These are phyloP conservation scores for Bocquillonia castaneifolia DNA, from an alignment of 441 rosid genomes.

Conservation along the genomic window DNA sequence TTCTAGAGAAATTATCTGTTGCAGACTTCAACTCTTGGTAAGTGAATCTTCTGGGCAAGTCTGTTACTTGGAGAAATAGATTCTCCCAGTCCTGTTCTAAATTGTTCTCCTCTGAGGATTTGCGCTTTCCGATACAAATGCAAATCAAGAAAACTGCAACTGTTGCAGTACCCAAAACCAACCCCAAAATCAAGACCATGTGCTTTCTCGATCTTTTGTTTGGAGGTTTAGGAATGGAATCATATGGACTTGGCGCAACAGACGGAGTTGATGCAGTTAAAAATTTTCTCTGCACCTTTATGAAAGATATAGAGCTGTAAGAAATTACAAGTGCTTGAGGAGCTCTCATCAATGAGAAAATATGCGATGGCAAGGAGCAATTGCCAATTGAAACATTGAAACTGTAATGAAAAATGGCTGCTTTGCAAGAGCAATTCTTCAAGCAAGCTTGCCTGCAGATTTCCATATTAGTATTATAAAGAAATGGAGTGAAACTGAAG, in stretches of 20 bases:
- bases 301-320: not conserved
- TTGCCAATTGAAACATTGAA: not conserved
- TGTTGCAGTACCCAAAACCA: not conserved
- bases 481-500: not conserved
- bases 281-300: conserved; percentile 16
- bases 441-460: conserved; percentile 13
- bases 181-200: not conserved
- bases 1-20: conserved; percentile 6
- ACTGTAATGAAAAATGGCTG: not conserved
- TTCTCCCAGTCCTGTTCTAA: not conserved
- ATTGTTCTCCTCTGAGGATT: not conserved
- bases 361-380: conserved; percentile 1
- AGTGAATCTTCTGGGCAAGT: conserved; percentile 15
- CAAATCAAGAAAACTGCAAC: not conserved
- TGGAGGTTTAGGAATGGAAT: not conserved
- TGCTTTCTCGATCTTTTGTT: not conserved
- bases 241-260: not conserved
- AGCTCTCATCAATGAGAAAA: conserved; percentile 2
- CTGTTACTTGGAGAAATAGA: not conserved
- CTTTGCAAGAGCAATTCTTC: conserved; percentile 5
- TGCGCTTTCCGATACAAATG: not conserved
- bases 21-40: conserved; percentile 9
- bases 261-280: not conserved
- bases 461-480: not conserved
- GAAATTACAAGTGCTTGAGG: conserved; percentile 2